Evolutionary conservation across 2,329 filamentous ascomycete genomes (phyloP).

Genomic region (Fusarium sp.): DNA sequence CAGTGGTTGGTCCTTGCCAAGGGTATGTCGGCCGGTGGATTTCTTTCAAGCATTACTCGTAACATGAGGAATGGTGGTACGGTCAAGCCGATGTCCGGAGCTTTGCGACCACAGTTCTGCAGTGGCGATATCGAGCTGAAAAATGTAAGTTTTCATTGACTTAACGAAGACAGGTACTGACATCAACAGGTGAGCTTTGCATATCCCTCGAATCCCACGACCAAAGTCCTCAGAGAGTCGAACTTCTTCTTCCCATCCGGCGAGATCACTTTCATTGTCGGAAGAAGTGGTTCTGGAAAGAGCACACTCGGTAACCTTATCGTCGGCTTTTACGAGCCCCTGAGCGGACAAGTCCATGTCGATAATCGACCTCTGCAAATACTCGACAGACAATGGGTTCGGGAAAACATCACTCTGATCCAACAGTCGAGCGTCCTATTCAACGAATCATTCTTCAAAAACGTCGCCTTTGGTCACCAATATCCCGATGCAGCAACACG

Average conservation of each 20-base stretch:
- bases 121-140: constrained; percentile 67
- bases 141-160: neutral
- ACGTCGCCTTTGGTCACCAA: constrained; percentile 77
- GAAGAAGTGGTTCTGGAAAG: constrained; percentile 90
- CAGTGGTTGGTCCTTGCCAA: constrained; percentile 83
- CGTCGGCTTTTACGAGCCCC: constrained; percentile 78
- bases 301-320: constrained; percentile 87
- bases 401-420: constrained; percentile 80
- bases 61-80: constrained; percentile 30
- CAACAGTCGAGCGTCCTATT: constrained; percentile 87
- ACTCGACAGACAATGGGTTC: constrained; percentile 77
- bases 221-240: constrained; percentile 68
- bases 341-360: constrained; percentile 72
- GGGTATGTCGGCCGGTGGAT: constrained; percentile 77
- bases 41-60: constrained; percentile 62
- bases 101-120: constrained; percentile 57
- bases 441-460: constrained; percentile 80
- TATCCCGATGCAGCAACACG: constrained; percentile 60
- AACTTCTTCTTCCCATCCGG: constrained; percentile 78
- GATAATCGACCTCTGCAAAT: constrained; percentile 72
- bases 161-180: neutral
- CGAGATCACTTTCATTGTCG: constrained; percentile 82
- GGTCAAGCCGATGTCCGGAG: constrained; percentile 5
- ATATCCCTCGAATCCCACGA: constrained; percentile 77
- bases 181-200: constrained; percentile 76